Conservation (phyloP, 768 basidiomycete species). For the Leccinum uliginosum region DNA sequence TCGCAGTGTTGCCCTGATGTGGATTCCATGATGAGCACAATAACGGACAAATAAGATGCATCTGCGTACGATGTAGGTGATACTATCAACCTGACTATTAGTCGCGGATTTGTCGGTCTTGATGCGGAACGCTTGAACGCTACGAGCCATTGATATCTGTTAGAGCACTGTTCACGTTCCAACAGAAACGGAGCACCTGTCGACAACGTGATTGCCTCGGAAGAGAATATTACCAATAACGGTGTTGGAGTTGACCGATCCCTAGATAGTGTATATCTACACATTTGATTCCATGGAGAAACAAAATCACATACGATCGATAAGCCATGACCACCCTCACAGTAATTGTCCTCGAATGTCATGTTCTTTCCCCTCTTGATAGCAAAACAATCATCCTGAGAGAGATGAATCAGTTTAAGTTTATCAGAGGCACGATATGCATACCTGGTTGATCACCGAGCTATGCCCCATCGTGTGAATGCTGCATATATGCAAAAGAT, state of each 20-base stretch:
- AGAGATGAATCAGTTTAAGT: not conserved
- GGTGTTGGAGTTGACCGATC: conserved; percentile 46
- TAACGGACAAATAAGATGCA: not conserved
- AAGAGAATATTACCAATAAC: conserved; percentile 47
- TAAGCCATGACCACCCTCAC: conserved; percentile 60
- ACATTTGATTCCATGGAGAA: not conserved
- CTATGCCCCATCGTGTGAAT: conserved; percentile 8
- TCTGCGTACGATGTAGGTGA: conserved; percentile 44
- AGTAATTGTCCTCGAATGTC: conserved; percentile 46
- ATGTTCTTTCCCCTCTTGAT: conserved; percentile 43
- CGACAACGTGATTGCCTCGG: conserved; percentile 47
- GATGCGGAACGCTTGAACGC: conserved; percentile 56
- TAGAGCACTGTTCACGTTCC: not conserved
- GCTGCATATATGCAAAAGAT: not conserved
- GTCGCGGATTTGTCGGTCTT: conserved; percentile 48
- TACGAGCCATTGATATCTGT: conserved; percentile 15
- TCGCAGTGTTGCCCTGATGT: conserved; percentile 49
- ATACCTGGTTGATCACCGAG: conserved; percentile 25
- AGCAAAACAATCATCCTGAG: conserved; percentile 63
- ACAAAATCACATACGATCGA: conserved; percentile 37
- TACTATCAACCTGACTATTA: conserved; percentile 42
- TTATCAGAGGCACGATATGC: not conserved
- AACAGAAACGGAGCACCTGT: conserved; percentile 37
- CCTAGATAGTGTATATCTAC: conserved; percentile 31
- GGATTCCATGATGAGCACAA: not conserved